These are phyloP conservation scores for Sporisorium exsertum DNA, from an alignment of 1,284 basidiomycete genomes.

Conservation along the genomic window DNA sequence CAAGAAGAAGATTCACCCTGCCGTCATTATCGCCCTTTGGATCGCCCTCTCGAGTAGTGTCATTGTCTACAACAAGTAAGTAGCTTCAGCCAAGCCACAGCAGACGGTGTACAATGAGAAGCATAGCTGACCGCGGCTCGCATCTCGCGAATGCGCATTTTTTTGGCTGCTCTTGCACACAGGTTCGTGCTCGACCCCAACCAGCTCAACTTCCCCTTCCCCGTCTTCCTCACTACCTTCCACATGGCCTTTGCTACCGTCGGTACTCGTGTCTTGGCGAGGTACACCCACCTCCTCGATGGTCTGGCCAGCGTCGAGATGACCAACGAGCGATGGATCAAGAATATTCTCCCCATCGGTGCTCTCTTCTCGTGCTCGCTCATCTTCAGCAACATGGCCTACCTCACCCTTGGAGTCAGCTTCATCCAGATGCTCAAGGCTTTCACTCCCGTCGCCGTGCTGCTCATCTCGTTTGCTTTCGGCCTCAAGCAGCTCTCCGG, in stretches of 20 bases:
- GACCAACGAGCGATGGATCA: slow-evolving; percentile 73
- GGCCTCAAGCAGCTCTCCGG: slow-evolving; percentile 88
- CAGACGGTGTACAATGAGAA: not conserved
- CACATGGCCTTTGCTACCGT: slow-evolving; percentile 77
- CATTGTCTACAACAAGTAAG: slow-evolving; percentile 86
- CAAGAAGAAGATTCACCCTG: slow-evolving; percentile 70
- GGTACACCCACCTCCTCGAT: slow-evolving; percentile 89
- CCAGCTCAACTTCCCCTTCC: slow-evolving; percentile 67
- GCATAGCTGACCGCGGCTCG: not conserved
- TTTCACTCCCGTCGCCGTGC: slow-evolving; percentile 94
- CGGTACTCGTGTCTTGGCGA: slow-evolving; percentile 87
- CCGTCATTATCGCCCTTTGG: slow-evolving; percentile 85
- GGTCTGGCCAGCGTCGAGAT: slow-evolving; percentile 84
- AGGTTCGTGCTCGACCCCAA: slow-evolving; percentile 49
- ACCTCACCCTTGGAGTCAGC: slow-evolving; percentile 87
- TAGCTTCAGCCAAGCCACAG: not conserved
- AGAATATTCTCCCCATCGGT: slow-evolving; percentile 92
- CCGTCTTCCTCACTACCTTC: slow-evolving; percentile 69
- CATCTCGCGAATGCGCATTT: not conserved
- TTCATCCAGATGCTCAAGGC: slow-evolving; percentile 99
- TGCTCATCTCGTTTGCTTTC: slow-evolving; percentile 91
- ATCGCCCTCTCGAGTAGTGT: slow-evolving; percentile 88
- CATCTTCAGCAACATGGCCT: slow-evolving; percentile 93
- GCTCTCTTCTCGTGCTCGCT: slow-evolving; percentile 90
- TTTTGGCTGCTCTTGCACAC: not conserved